phyloP scores from a whole-genome alignment of 2,329 filamentous ascomycete genomes.

The Hyphodiscus sp. region DNA sequence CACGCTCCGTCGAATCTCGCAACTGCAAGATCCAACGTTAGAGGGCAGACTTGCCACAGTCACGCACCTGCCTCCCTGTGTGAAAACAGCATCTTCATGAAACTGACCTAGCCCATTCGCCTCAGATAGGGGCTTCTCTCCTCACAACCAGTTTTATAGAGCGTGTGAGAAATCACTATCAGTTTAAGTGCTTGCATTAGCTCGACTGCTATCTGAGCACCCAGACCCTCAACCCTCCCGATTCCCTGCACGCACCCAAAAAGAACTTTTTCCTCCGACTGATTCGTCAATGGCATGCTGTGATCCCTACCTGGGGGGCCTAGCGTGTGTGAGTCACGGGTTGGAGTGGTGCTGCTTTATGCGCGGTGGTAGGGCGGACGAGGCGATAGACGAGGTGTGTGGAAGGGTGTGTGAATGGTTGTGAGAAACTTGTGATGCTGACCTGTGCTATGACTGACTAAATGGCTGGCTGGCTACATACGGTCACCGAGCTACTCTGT shows the following conservation, averaged over 20 bases:
- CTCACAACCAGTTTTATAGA: background rate
- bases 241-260: background rate
- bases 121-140: no score
- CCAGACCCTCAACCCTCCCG: background rate
- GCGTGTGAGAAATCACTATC: background rate
- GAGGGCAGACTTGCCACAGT: no score
- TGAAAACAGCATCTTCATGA: no score
- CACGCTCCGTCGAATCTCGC: no score
- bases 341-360: conserved; percentile 7
- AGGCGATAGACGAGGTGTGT: background rate
- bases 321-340: conserved; percentile 10
- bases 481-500: background rate
- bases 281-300: conserved; percentile 16
- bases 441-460: background rate
- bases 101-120: background rate
- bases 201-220: background rate
- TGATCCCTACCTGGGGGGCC: background rate
- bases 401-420: background rate
- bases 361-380: background rate
- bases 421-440: background rate
- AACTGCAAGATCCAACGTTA: no score
- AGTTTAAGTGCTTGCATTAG: conserved; percentile 12
- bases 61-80: no score
- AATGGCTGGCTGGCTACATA: background rate
- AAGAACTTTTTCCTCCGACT: background rate